Base-by-base conservation (phyloP, 768 basidiomycete genomes). In the Mycena filopes region DNA sequence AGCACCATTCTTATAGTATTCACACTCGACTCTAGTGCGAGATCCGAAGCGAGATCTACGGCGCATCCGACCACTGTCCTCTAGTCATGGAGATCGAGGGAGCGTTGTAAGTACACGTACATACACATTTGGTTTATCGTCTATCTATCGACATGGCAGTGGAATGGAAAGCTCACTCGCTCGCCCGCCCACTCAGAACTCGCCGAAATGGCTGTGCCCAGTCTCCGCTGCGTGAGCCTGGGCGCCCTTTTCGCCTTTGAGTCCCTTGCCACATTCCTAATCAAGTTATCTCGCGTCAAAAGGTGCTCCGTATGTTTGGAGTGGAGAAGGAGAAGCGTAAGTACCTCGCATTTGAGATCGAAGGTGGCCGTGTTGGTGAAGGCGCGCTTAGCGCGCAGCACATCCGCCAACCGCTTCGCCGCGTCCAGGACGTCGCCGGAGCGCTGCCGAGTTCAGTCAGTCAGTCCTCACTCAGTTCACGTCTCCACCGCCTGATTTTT, bases 161-260 rank as follows among this genome's bases (percentile, higher is more conserved):
- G n/a, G n/a, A n/a, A n/a, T n/a, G n/a, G n/a, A n/a, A n/a, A n/a
- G n/a, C n/a, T n/a, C n/a, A n/a, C n/a, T n/a, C n/a, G n/a, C n/a
- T n/a, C n/a, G 18, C 46, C 21, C 31, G 26, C 25, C 45, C 18
- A 42, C 16, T 76, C 70, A 93, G 74, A 90, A 95, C 74, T 95
- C 95, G 66, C 93, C 94, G 70, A 96, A 96, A 43, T 83, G 82
- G 21, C 86, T 84, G 77, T 98, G 96, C 0, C 96, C 95, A 1
- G 95, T 98, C 76, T 88, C 82, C 71, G 86, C 86, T 6, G 97
- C 97, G 75, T 99, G 97, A 49, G 86, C 85, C 38, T 93, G 87
- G 1, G 97, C 97, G 65, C 89, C 96, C 72, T 96, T 98, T 81
- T 99, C 96, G 36, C 97, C 97, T 70, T 91, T 96, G 68, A 99